These are phyloP conservation scores for Hymenoscyphus repandus DNA, from an alignment of 2,329 filamentous ascomycete species.

Conservation along the genomic window DNA sequence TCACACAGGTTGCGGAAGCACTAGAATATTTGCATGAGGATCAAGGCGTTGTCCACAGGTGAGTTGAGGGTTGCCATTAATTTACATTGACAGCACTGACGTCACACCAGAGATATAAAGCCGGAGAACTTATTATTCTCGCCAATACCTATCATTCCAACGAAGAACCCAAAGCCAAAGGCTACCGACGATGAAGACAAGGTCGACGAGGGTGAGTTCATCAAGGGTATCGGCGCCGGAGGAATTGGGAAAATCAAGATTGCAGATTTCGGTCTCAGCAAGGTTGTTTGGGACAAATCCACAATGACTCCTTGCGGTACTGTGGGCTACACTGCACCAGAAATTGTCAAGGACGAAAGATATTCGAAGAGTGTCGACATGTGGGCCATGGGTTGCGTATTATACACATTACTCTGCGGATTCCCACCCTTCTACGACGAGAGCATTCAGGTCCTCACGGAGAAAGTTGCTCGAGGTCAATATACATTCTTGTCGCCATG, in stretches of 20 bases:
- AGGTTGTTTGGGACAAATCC: constrained; percentile 96
- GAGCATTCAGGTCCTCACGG: constrained; percentile 91
- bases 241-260: constrained; percentile 96
- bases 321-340: constrained; percentile 94
- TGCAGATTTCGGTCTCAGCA: constrained; percentile 94
- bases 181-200: constrained; percentile 94
- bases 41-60: constrained; percentile 95
- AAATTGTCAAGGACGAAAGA: constrained; percentile 97
- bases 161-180: constrained; percentile 73
- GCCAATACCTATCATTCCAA: constrained; percentile 75
- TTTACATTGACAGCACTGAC: constrained; percentile 23
- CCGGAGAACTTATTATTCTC: constrained; percentile 95
- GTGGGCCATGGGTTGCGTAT: constrained; percentile 96
- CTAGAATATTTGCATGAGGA: constrained; percentile 92
- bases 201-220: constrained; percentile 90
- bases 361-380: constrained; percentile 99
- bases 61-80: constrained; percentile 34
- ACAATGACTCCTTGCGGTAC: constrained; percentile 99
- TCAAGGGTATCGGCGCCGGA: constrained; percentile 73
- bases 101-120: constrained; percentile 78
- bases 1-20: constrained; percentile 89
- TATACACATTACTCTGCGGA: constrained; percentile 94
- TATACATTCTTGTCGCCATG: constrained; percentile 97
- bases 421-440: constrained; percentile 99
- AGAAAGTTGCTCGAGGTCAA: constrained; percentile 94